phyloP scores from a whole-genome alignment of 2,329 filamentous ascomycete species.

The Xylogone sp. region DNA sequence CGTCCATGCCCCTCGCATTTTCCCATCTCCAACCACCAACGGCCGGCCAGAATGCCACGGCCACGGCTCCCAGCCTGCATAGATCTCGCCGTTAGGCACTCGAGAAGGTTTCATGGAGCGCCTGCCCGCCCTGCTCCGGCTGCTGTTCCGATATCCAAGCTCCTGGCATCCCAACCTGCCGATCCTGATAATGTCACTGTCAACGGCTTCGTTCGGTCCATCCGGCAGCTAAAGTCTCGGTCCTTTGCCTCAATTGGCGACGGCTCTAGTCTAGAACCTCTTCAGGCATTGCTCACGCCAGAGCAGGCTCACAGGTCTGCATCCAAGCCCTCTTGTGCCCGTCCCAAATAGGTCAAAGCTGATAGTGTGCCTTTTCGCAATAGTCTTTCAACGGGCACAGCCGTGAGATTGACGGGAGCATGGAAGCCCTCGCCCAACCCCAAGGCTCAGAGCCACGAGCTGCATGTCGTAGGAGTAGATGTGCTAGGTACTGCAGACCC shows the following conservation, averaged over 20 bases:
- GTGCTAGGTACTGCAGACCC: slow-evolving; percentile 76
- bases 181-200: slow-evolving; percentile 52
- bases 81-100: background rate
- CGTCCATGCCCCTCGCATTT: background rate
- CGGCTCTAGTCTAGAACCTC: slow-evolving; percentile 72
- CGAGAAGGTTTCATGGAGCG: slow-evolving; percentile 7
- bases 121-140: slow-evolving; percentile 20
- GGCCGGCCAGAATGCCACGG: slow-evolving; percentile 5
- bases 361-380: slow-evolving; percentile 1
- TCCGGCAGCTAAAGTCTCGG: slow-evolving; percentile 79
- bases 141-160: slow-evolving; percentile 47
- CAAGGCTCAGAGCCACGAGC: slow-evolving; percentile 71
- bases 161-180: slow-evolving; percentile 50
- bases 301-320: slow-evolving; percentile 22
- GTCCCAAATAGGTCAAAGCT: background rate
- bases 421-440: slow-evolving; percentile 70
- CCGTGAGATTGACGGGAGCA: slow-evolving; percentile 71
- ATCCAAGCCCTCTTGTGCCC: background rate
- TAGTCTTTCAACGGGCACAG: slow-evolving; percentile 78
- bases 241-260: slow-evolving; percentile 85
- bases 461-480: slow-evolving; percentile 67
- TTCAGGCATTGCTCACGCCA: slow-evolving; percentile 52
- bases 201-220: slow-evolving; percentile 77
- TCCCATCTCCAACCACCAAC: background rate
- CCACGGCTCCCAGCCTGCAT: slow-evolving; percentile 4